Base-by-base conservation (phyloP, 2,329 filamentous ascomycete genomes). In the Graphiopsis chlorocephala region DNA sequence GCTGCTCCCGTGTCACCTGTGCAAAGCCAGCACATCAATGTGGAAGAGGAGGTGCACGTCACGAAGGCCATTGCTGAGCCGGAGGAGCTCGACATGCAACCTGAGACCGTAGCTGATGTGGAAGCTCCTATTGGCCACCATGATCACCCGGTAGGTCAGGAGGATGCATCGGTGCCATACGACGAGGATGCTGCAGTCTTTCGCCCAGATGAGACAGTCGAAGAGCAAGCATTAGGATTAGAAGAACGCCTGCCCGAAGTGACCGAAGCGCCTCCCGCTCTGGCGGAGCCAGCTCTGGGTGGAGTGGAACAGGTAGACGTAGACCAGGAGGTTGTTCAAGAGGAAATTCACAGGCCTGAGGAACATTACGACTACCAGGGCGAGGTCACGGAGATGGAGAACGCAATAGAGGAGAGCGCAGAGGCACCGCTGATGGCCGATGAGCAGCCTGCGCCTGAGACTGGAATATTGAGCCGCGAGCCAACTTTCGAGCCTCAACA, bases 331-430 rank as follows among this genome's bases (percentile, higher is more conserved):
- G 45, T 42, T 23, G 53, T 11, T n/a, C 38, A 64, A 5, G 53
- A 57, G 42, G 53, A 64, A 42, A 15, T 45, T 26, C 64, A 59
- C 45, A 35, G 50, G 15, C 68, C 64, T 26, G 74, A 74, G 35
- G 74, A 74, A 35, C 71, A 77, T 47, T 83, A 83, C 68, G 81
- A 83, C 64, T 78, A 80, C 65, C 81, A 84, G 64, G 78, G 81
- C 47, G 78, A 81, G 58, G 73, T 73, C 0, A 79, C 80, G 4
- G 72, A 78, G 11, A 70, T 83, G 67, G 81, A 83, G 60, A 76
- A 81, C 25, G 80, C 81, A 25, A 70, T 81, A 26, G 75, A 78
- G 23, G 80, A 83, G 61, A 78, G 78, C 61, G 75, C 73, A 14
- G 72, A 74, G 33, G 76, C 74, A 12, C 78, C 80, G 4, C 68